These are phyloP conservation scores for Podospora bellae-mahoneyi DNA, from an alignment of 495 filamentous ascomycete species.

Conservation along the genomic window DNA sequence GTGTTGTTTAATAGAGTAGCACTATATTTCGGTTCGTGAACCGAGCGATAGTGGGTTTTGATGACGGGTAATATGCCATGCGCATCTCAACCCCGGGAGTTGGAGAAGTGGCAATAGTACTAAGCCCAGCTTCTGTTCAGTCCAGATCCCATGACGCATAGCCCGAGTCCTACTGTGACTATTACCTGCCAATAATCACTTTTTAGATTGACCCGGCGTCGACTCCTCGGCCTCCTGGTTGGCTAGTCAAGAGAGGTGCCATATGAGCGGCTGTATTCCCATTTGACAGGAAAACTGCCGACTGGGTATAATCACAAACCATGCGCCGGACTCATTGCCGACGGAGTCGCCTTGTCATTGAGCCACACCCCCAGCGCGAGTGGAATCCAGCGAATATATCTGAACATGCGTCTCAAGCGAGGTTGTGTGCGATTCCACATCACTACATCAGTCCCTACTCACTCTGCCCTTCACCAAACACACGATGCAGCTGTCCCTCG, in stretches of 20 bases:
- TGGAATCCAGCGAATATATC: not conserved
- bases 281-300: constrained; percentile 15
- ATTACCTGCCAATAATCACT: not conserved
- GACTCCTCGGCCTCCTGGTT: not conserved
- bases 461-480: not conserved
- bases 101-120: not conserved
- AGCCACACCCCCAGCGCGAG: not conserved
- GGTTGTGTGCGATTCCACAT: not conserved
- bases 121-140: not conserved
- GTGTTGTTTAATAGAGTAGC: constrained; percentile 32
- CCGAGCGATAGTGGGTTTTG: constrained; percentile 20
- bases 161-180: not conserved
- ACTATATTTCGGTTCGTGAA: constrained; percentile 25
- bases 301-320: constrained; percentile 12
- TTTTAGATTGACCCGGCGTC: not conserved
- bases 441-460: not conserved
- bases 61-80: constrained; percentile 8
- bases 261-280: not conserved
- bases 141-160: not conserved
- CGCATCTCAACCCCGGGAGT: not conserved
- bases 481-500: constrained; percentile 33
- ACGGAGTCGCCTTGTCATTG: not conserved
- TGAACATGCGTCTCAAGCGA: constrained; percentile 1
- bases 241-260: not conserved
- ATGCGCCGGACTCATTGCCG: not conserved